phyloP scores from a whole-genome alignment of 257 asterid species.

The Anisodus tanguticus region DNA sequence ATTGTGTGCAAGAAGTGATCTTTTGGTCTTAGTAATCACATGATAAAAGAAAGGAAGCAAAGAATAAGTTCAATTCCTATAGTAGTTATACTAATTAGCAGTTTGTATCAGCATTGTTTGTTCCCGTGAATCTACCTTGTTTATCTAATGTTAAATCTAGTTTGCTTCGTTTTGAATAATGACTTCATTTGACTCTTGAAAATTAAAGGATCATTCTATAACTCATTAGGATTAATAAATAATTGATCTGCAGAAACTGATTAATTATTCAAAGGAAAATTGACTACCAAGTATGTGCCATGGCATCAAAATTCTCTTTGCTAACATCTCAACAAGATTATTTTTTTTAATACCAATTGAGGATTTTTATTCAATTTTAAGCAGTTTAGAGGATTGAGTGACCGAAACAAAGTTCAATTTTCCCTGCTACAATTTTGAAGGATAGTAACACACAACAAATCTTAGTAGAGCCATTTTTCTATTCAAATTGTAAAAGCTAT shows the following conservation, averaged over 20 bases:
- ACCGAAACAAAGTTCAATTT: too few relatives aligned
- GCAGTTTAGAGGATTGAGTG: too few relatives aligned
- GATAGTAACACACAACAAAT: too few relatives aligned
- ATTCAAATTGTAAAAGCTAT: too few relatives aligned
- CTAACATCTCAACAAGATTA: too few relatives aligned
- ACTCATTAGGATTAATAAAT: too few relatives aligned
- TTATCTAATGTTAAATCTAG: background rate
- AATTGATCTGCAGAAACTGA: background rate
- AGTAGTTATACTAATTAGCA: background rate
- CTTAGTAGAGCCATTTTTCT: too few relatives aligned
- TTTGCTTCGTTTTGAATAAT: background rate
- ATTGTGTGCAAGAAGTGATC: constrained; percentile 31
- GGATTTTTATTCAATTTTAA: background rate
- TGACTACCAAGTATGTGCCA: too few relatives aligned
- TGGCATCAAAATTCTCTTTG: too few relatives aligned
- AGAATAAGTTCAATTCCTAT: background rate
- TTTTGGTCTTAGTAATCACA: background rate
- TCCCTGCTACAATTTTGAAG: too few relatives aligned
- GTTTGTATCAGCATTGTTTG: background rate
- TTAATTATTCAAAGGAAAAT: background rate
- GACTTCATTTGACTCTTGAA: background rate
- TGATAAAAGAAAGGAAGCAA: background rate
- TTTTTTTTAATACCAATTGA: background rate
- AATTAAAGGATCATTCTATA: background rate
- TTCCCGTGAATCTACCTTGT: background rate